Conservation (phyloP, 225 moss, liverwort and hornwort genomes). For the Antitrichia curtipendula region DNA sequence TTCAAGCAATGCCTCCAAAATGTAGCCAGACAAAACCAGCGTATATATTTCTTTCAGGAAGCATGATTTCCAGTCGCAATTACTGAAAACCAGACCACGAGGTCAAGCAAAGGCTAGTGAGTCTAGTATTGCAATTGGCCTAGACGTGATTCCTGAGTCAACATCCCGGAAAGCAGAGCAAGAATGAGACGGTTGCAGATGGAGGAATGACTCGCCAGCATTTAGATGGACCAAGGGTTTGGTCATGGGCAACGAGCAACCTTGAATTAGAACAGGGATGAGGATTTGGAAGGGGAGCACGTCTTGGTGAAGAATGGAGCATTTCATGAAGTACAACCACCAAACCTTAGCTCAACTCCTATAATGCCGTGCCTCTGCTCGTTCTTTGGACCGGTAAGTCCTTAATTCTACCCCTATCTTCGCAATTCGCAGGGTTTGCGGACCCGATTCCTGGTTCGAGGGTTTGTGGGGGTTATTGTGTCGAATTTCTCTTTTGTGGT, state of each 20-base stretch:
- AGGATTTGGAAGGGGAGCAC: not conserved
- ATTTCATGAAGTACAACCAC: not conserved
- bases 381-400: not conserved
- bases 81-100: too few relatives aligned
- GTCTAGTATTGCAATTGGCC: not conserved
- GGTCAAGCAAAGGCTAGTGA: too few relatives aligned
- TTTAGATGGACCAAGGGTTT: not conserved
- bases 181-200: conserved; percentile 2
- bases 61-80: too few relatives aligned
- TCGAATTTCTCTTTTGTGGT: not conserved
- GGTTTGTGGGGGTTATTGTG: not conserved
- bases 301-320: not conserved
- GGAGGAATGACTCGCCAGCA: not conserved
- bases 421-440: not conserved
- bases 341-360: conserved; percentile 12
- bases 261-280: not conserved
- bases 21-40: too few relatives aligned
- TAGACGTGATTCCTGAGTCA: not conserved
- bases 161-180: not conserved
- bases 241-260: not conserved
- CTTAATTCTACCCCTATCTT: not conserved
- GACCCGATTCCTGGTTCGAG: not conserved
- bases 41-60: too few relatives aligned
- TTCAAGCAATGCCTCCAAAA: too few relatives aligned
- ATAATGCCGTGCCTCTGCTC: not conserved